Conservation (phyloP, 768 basidiomycete genomes). For the Russula vinacea region DNA sequence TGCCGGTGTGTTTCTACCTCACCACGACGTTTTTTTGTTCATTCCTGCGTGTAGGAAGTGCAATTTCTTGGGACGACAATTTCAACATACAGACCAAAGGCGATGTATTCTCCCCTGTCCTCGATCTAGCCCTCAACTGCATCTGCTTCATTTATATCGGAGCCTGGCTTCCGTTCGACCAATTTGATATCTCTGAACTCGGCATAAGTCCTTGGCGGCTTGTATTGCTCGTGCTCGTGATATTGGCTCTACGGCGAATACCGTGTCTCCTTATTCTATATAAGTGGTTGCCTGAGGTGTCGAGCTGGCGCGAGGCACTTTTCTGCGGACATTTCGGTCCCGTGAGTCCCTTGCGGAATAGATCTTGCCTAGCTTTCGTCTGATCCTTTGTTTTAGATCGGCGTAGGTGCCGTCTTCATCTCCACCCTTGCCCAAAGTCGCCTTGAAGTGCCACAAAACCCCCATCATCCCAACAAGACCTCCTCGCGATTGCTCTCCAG, state of each 20-base stretch:
- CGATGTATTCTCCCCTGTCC: conserved; percentile 83
- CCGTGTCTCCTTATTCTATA: conserved; percentile 77
- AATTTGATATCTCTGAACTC: conserved; percentile 53
- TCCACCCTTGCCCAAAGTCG: conserved; percentile 65
- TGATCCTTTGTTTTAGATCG: conserved; percentile 58
- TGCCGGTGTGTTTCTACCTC: conserved; percentile 48
- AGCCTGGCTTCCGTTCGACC: conserved; percentile 74
- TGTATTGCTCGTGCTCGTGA: conserved; percentile 58
- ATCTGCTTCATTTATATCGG: conserved; percentile 82
- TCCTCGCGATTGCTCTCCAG: conserved; percentile 66
- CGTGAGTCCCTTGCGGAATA: conserved; percentile 28
- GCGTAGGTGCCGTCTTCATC: conserved; percentile 89
- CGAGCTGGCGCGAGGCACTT: conserved; percentile 77
- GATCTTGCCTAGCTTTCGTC: background rate
- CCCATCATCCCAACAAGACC: conserved; percentile 63
- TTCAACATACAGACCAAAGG: conserved; percentile 81
- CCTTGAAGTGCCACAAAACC: conserved; percentile 50
- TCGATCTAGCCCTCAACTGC: conserved; percentile 80
- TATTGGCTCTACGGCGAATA: conserved; percentile 75
- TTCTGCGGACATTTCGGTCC: conserved; percentile 90
- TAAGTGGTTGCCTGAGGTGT: conserved; percentile 83
- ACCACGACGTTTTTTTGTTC: background rate
- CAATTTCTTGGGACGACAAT: conserved; percentile 89
- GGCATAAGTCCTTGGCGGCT: conserved; percentile 79
- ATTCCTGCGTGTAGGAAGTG: conserved; percentile 55